These are phyloP conservation scores for Catunica adiposa DNA, from an alignment of 2,329 filamentous ascomycete genomes.

Conservation along the genomic window DNA sequence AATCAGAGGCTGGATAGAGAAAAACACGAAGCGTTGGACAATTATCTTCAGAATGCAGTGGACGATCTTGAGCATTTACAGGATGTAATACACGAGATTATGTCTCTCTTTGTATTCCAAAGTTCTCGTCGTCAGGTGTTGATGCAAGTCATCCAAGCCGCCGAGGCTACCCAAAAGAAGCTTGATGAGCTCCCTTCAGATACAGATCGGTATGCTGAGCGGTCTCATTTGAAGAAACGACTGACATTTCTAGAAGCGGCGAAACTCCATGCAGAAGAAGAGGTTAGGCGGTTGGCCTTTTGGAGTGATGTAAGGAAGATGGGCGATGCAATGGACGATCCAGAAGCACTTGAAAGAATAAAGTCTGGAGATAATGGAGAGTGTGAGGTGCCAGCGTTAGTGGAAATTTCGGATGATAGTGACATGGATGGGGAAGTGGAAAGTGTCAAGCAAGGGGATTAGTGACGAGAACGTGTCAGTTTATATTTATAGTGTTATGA, in stretches of 20 bases:
- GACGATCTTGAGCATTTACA: constrained; percentile 57
- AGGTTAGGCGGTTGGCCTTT: constrained; percentile 67
- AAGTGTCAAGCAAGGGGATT: not conserved
- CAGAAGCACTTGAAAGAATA: constrained; percentile 28
- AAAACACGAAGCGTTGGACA: constrained; percentile 69
- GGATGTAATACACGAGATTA: constrained; percentile 66
- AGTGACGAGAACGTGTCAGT: not conserved
- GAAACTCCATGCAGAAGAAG: constrained; percentile 58
- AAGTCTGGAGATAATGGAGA: not conserved
- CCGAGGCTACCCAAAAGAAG: constrained; percentile 29
- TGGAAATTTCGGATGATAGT: not conserved
- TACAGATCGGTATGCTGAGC: constrained; percentile 24
- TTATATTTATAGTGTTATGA: not conserved
- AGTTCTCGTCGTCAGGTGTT: constrained; percentile 66
- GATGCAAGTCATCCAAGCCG: constrained; percentile 46
- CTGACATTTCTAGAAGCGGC: constrained; percentile 58
- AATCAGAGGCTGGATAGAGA: constrained; percentile 69
- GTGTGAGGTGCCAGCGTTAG: constrained; percentile 15
- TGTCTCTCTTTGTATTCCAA: constrained; percentile 80
- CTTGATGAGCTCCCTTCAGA: constrained; percentile 27
- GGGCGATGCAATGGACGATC: constrained; percentile 33
- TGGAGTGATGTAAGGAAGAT: constrained; percentile 72
- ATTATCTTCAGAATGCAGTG: constrained; percentile 50
- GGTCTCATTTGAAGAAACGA: constrained; percentile 24
- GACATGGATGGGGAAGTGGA: not conserved